Evolutionary conservation across 768 basidiomycete genomes (phyloP).

Genomic region (Agaricus blazei): DNA sequence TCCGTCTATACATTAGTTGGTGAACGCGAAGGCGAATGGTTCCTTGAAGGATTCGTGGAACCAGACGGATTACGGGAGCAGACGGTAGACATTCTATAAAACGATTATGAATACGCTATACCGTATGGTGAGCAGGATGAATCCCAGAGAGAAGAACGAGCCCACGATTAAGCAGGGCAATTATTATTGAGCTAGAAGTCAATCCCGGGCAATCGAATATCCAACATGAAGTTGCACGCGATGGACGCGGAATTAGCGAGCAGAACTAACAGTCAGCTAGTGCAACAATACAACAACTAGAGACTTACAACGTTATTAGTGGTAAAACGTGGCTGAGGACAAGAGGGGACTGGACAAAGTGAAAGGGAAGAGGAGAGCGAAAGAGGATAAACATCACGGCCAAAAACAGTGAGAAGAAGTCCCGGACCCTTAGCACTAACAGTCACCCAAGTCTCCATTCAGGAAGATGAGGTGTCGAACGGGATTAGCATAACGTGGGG

Average conservation of each 20-base stretch:
- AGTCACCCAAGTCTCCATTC: conserved; percentile 12
- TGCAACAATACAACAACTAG: neutral
- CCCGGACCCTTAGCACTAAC: conserved; percentile 17
- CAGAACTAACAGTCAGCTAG: neutral
- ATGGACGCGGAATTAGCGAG: neutral
- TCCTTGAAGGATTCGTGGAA: conserved; percentile 60
- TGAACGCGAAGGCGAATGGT: conserved; percentile 58
- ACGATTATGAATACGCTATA: conserved; percentile 15
- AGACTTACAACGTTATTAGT: conserved; percentile 9
- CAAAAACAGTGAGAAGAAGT: conserved; percentile 8
- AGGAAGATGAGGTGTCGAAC: conserved; percentile 12
- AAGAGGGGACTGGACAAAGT: conserved; percentile 18
- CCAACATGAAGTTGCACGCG: neutral
- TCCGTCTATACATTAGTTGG: conserved; percentile 43
- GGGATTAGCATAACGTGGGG: conserved; percentile 24
- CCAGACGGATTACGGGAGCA: conserved; percentile 64
- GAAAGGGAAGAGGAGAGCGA: conserved; percentile 23
- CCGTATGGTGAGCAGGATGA: conserved; percentile 15
- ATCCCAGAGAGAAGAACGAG: conserved; percentile 12
- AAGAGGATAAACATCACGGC: conserved; percentile 5
- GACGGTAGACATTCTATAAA: conserved; percentile 31
- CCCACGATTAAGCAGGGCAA: conserved; percentile 6
- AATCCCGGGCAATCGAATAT: conserved; percentile 1
- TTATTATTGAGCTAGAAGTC: neutral
- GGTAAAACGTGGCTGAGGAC: conserved; percentile 14